Conservation (phyloP, 176 grass and related monocot genomes). For the Avena insularis region DNA sequence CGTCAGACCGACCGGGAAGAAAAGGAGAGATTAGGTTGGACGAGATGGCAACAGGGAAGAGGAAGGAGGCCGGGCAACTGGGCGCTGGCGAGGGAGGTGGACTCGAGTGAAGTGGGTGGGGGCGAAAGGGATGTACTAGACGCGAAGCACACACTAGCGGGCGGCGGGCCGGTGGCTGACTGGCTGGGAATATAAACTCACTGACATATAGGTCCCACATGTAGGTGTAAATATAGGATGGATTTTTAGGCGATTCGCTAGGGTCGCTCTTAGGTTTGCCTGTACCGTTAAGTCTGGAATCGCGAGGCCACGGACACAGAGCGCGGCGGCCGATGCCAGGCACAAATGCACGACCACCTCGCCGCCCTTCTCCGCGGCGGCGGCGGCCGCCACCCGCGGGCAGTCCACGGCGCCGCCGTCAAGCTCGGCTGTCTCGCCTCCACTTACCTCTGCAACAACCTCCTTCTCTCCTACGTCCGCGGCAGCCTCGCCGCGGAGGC, state of each 20-base stretch:
- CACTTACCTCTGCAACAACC: conserved; percentile 62
- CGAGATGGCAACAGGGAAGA: neutral
- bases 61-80: neutral
- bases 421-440: conserved; percentile 60
- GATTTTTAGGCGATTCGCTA: no score
- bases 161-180: no score
- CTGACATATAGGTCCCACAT: no score
- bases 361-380: conserved; percentile 43
- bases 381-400: conserved; percentile 32
- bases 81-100: neutral
- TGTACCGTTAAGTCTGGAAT: neutral
- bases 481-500: conserved; percentile 32
- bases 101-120: neutral
- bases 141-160: no score
- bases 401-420: conserved; percentile 38
- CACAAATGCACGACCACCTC: conserved; percentile 49
- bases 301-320: neutral
- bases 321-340: conserved; percentile 42
- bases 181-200: neutral
- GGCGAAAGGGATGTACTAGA: neutral
- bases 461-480: conserved; percentile 26
- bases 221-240: no score
- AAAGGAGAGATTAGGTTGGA: neutral
- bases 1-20: neutral
- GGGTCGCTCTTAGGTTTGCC: neutral